Evolutionary conservation across 148 eudicot species (phyloP), one percentile per base, ranked within the genome.

Genomic region (Vaccinium vitisidaea): DNA sequence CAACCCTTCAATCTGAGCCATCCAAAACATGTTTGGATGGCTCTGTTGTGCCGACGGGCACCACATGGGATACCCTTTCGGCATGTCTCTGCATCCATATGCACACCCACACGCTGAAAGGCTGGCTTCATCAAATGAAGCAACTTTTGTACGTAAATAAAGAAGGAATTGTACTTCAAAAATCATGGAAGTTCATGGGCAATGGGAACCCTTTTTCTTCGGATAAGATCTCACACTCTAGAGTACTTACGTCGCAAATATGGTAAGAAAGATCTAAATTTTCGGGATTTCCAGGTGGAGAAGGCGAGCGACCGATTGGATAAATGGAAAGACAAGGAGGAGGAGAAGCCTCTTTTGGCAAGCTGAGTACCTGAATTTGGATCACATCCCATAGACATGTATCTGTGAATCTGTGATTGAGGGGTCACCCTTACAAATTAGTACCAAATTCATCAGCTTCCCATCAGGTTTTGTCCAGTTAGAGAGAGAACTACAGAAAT

Each of bases 301-400:
- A 69, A 69, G 27, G 74, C 74, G 18, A 27, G 12, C 39, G 18
- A 69, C 43, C 74, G 74, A 39, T 27, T 69, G 39, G 74, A 69
- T 69, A 69, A 11, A 27, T 69, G 74, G 74, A 69, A 69, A 4
- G 39, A 27, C 18, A 71, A 16, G 48, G 27, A 18, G 25, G 77
- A 39, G 27, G 16, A 75, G 53, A 21, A 75, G 79, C 79, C 79
- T 75, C 79, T 75, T 75, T 75, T 46, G 79, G 79, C 79, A 46
- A 75, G 54, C 9, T 75, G 79, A 75, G 54, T 11, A 46, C 25
- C 23, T 19, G 8, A 69, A 27, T 69, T 69, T 13, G 74, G 39
- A 69, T 69, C 16, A 13, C 16, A 69, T 69, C 43, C 39, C 43
- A 69, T 13, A 0, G 43, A 27, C 14, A 69, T 69, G 32, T 13